Base-by-base conservation (phyloP, 2,329 filamentous ascomycete species). In the Trichophaea hybrida region DNA sequence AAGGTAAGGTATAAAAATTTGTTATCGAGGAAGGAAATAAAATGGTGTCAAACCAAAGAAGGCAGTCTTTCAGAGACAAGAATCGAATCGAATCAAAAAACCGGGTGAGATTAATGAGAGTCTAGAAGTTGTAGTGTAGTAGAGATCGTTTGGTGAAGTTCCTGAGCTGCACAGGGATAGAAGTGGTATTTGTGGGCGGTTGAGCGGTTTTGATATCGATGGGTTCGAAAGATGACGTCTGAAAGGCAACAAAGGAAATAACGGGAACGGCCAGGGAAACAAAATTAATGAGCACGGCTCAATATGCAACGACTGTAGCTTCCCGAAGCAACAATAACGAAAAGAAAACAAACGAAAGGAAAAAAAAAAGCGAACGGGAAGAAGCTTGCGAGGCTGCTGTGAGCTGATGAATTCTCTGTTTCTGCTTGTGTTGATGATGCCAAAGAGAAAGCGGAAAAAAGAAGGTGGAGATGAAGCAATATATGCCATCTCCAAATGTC, bases 381-480 rank as follows among this genome's bases (percentile, higher is more conserved):
- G n/a, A 10, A 50, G 17, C n/a, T 32, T 34, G 12, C 17, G 34
- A 6, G n/a, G 31, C 15, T 24, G 24, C 44, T n/a, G 10, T 24
- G 44, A 13, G 44, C 12, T 49, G 10, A 24, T 24, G 24, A 24
- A 24, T 24, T 15, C 17, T 49, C 44, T 49, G 44, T 12, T 10
- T 43, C 10, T 43, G 38, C 38, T 43, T 10, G 13, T 49, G 10
- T 15, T 49, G 44, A n/a, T 13, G 44, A 49, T 13, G 44, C 13
- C 12, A 24, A 24, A 49, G 44, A 5, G 24, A 49, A 49, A 12
- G 24, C 24, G 44, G 13, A 49, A 17, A 13, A 43, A 43, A 43
- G n/a, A 24, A 12, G n/a, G 34, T 24, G 50, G 34, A 53, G 50
- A 53, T 53, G 12, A n/a, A 53, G 50, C 31, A 53, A 53, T 53